Conservation (phyloP, 164 flowering plant species). For the grape (Vitis vinifera) region DNA sequence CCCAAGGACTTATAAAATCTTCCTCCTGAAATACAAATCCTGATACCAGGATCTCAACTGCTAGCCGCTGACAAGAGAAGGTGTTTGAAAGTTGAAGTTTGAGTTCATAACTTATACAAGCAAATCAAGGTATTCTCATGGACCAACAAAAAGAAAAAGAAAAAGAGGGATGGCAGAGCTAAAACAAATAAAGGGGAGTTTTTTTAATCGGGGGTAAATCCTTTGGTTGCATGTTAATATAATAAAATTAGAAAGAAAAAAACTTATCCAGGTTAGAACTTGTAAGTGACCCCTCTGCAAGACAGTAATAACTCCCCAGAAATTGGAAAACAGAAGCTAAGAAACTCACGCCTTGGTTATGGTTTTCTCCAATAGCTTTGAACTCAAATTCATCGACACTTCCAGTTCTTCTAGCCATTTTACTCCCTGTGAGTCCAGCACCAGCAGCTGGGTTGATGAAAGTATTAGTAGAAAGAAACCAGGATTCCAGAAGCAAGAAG, state of each 20-base stretch:
- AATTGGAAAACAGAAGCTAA: background rate
- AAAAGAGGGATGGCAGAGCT: background rate
- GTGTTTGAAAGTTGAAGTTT: slow-evolving; percentile 7
- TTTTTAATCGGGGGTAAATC: too few species aligned
- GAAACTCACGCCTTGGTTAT: slow-evolving; percentile 86
- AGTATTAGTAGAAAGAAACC: background rate
- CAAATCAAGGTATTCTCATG: background rate
- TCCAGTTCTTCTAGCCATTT: slow-evolving; percentile 96
- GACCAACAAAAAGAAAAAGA: background rate
- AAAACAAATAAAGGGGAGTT: background rate
- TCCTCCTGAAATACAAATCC: slow-evolving; percentile 85
- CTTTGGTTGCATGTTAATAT: too few species aligned
- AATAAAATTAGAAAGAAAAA: too few species aligned
- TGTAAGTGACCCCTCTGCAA: background rate
- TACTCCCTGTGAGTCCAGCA: slow-evolving; percentile 95
- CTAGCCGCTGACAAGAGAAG: slow-evolving; percentile 69
- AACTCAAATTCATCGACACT: slow-evolving; percentile 92
- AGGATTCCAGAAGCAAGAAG: background rate
- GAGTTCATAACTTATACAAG: background rate
- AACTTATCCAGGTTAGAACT: too few species aligned
- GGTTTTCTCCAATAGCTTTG: slow-evolving; percentile 80
- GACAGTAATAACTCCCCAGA: background rate
- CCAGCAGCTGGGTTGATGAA: slow-evolving; percentile 77
- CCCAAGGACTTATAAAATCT: slow-evolving; percentile 93
- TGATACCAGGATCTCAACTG: slow-evolving; percentile 78